Base-by-base conservation (phyloP, 306 rosid genomes). In the Sechiopsis laciniata region DNA sequence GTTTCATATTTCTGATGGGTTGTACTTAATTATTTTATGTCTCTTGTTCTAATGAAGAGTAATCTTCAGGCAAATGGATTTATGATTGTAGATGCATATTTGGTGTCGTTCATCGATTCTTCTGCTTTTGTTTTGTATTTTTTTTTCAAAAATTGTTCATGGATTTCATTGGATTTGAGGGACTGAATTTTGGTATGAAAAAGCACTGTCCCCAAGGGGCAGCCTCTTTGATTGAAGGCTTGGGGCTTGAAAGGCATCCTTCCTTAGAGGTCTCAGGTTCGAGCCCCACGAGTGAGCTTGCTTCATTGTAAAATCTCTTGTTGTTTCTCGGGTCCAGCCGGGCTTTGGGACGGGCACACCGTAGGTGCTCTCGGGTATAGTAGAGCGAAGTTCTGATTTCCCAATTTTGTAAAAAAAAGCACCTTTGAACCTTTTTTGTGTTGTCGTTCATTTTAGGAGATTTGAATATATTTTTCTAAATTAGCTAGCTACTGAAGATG, bases 91-190 rank as follows among this genome's bases (percentile, higher is more conserved):
- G 74, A 50, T 24, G 46, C 5, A 69, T 16, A 14, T 21, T 52
- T 9, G 24, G 22, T 24, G 60, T 70, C 52, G 8, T 8, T 52
- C 15, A 24, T 52, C 9, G 17, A 22, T 48, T 50, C 8, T 50
- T 7, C 2, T 6, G 21, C 40, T 69, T 21, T 69, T 45, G 8
- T 69, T 68, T 21, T 69, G n/a, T 40, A 24, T 16, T n/a, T 66
- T 46, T 66, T 66, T 20, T 45, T 11, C 55, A 48, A 50, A 5
- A 51, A 21, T 26, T 70, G 74, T 52, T 70, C 57, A 4, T 70
- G 59, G 46, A 0, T 70, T 24, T 45, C 24, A 8, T 68, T 22
- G 56, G n/a, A 68, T 50, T 0, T 8, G 20, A 40, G 32, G 32
- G 55, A 42, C 73, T 48, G 42, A 50, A 69, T 51, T 70, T 52